Evolutionary conservation across 257 asterid genomes (phyloP), one percentile per base, ranked within the genome.

Genomic region (Solanum lignicaule): DNA sequence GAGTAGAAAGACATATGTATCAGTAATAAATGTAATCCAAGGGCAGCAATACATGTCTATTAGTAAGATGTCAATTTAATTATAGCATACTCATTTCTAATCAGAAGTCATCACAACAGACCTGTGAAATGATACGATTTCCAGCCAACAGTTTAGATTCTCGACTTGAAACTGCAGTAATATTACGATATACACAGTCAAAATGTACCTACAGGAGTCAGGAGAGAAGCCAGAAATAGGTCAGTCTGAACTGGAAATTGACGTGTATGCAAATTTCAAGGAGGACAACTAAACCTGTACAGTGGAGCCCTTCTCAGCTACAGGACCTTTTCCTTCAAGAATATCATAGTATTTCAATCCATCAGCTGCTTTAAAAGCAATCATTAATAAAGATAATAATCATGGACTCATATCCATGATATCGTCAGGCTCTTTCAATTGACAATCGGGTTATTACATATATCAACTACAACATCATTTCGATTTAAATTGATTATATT

Each of bases 141-240:
- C 99, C 98, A 75, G 99, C 98, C 92, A 97, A 92, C 88, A 97
- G 94, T 86, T 97, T 97, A 46, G 99, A 97, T 92, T 95, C 98
- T 79, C 98, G 94, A 69, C 98, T 97, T 7, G 99, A 97, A 71
- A 95, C 93, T 52, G 98, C 99, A 89, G 98, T 97, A 90, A 97
- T 91, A n/a, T 95, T 96, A 27, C 94, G 98, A 88, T 94, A 97
- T 66, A 95, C n/a, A 89, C 98, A 97, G 90, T 97, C 98, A 89
- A 95, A 97, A 92, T 97, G 98, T 87, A 97, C 98, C 98, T 95
- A 88, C 89, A 83, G 39, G 32, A 81, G 33, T 35, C 29, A 23
- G 27, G 87, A 87, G 23, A 38, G 39, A 87, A 82, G 35, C 41
- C 69, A 48, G 55, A 90, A 46, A 84, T 85, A 90, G 72, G 88